A percentile compares a stretch with the other conserved stretches of the same genome.
phyloP scores from a whole-genome alignment of 495 filamentous ascomycete genomes.

The Pyrenopolyporus hunteri region DNA sequence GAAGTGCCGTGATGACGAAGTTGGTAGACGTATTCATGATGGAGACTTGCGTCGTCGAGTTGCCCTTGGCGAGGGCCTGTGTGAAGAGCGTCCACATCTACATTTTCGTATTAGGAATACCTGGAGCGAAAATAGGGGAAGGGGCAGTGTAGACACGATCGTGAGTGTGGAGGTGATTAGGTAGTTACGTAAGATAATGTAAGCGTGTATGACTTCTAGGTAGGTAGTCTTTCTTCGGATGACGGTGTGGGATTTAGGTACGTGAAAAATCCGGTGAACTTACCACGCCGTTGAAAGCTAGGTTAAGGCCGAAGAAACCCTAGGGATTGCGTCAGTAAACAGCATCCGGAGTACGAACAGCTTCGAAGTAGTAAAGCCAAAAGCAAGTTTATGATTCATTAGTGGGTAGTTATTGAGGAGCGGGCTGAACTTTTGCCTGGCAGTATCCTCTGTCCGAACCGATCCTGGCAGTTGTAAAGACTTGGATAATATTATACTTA shows the following conservation, averaged over 20 bases:
- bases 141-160: constrained; percentile 3
- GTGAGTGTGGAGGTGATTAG: too few species aligned
- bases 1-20: constrained; percentile 88
- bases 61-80: constrained; percentile 78
- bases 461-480: too few species aligned
- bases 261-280: constrained; percentile 30
- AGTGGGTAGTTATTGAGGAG: too few species aligned
- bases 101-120: background rate
- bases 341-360: too few species aligned
- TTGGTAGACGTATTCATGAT: constrained; percentile 94
- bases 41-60: constrained; percentile 87
- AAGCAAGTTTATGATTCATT: too few species aligned
- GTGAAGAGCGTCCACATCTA: constrained; percentile 91
- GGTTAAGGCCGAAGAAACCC: constrained; percentile 87
- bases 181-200: too few species aligned
- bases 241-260: too few species aligned
- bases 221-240: too few species aligned
- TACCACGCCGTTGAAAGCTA: constrained; percentile 83
- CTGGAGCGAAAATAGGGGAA: background rate
- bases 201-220: background rate
- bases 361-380: too few species aligned
- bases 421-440: too few species aligned
- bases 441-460: too few species aligned
- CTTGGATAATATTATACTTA: constrained; percentile 57
- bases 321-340: constrained; percentile 42